Evolutionary conservation across 2,329 filamentous ascomycete genomes (phyloP), one percentile per base, ranked within the genome.

Genomic region (Penicillium sp.): DNA sequence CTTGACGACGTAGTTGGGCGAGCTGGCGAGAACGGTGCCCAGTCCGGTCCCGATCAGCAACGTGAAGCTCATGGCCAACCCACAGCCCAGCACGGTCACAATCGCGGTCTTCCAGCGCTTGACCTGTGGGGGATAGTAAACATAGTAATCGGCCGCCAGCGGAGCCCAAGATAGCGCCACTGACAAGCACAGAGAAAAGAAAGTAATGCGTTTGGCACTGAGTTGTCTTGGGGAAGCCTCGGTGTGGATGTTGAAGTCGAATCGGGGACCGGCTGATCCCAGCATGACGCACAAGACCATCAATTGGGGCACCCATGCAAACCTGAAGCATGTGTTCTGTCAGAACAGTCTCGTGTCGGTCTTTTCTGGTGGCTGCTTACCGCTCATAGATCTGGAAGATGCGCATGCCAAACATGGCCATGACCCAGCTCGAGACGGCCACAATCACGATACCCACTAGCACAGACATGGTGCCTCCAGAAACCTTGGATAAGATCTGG

Each of bases 361-460:
- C n/a, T 16, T n/a, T 10, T 17, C 3, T 32, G 16, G 15, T 31
- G 14, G 11, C 21, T 8, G 39, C 56, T 36, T 59, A 71, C 51
- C 68, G 58, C 45, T 72, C 69, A 54, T 72, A 72, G 29, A 62
- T 51, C 33, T 70, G 65, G 43, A 73, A 68, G 8, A 70, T 52
- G 4, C 57, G 56, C 58, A 70, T 69, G 4, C 67, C 67, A 43
- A 69, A 68, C 8, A 59, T 56, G 15, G 65, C 64, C 49, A 69
- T 60, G 0, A 54, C 43, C 53, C 58, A 60, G 33, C 59, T 68
- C 2, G 54, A 47, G 14, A 65, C 39, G 6, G 65, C 61, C 20
- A 67, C 57, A 25, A 70, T 57, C 18, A 68, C 51, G 17, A 67
- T 65, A 1, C 67, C 67, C 28, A 69, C 56, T 15, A 68, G 47